Percentiles rank a stretch among this genome's conserved stretches.
Conservation (phyloP, 495 filamentous ascomycete genomes). For the Lentithecium fluviatile region DNA sequence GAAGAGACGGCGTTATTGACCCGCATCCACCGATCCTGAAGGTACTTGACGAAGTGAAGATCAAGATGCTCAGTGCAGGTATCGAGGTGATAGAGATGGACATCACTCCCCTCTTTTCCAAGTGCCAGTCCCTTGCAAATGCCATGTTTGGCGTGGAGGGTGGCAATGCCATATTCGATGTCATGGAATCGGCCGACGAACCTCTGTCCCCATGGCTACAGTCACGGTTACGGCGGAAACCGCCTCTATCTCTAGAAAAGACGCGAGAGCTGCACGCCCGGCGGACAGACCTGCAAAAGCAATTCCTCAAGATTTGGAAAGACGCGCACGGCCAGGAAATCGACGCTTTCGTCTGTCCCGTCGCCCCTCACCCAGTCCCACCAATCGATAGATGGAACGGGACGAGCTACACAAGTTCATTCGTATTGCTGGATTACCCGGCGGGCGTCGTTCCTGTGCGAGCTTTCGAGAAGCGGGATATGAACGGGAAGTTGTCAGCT, state of each 20-base stretch:
- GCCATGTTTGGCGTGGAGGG: conserved; percentile 59
- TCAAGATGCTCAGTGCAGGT: conserved; percentile 42
- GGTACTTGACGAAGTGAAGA: conserved; percentile 54
- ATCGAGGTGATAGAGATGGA: conserved; percentile 57
- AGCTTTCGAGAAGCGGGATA: conserved; percentile 50
- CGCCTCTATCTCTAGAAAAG: conserved; percentile 45
- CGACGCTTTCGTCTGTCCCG: conserved; percentile 45
- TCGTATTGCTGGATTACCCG: conserved; percentile 62
- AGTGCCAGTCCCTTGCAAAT: conserved; percentile 57
- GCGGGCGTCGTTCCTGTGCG: conserved; percentile 61
- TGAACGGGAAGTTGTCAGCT: conserved; percentile 50
- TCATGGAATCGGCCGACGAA: conserved; percentile 55
- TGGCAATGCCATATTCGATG: conserved; percentile 51
- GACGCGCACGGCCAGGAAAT: conserved; percentile 36
- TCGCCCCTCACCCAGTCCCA: conserved; percentile 53
- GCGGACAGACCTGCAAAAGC: conserved; percentile 51
- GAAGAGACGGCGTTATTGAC: conserved; percentile 56
- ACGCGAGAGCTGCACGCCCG: conserved; percentile 53
- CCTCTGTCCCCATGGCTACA: conserved; percentile 60
- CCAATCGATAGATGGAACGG: conserved; percentile 63
- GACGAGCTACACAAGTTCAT: conserved; percentile 60
- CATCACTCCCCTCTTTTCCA: conserved; percentile 48
- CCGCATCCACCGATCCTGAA: conserved; percentile 59
- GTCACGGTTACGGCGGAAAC: conserved; percentile 49
- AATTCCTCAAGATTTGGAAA: conserved; percentile 58